Base-by-base conservation (phyloP, 768 basidiomycete species). In the Phaeotremella fagi region DNA sequence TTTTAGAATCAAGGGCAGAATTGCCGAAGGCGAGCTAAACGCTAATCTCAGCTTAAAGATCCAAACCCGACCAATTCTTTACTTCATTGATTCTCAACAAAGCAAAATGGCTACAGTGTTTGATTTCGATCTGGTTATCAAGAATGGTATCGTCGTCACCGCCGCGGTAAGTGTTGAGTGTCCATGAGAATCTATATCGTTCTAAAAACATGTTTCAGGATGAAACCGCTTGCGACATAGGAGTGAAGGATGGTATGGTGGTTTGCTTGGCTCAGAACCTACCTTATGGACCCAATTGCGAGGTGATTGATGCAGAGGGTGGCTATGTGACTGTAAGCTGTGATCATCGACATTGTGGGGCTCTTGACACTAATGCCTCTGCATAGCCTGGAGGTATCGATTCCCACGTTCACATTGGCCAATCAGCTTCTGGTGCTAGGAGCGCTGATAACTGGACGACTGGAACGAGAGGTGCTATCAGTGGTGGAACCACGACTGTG, bases 321-420 rank as follows among this genome's bases (percentile, higher is more conserved):
- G 75, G 66, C 2, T 75, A 60, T 54, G 53, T 76, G 2, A 76
- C 75, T 3, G 67, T 69, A 27, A 56, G 67, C 47, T 16, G 6
- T 11, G 35, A 41, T 45, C 18, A n/a, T n/a, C n/a, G n/a, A n/a
- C n/a, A n/a, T n/a, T n/a, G n/a, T n/a, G n/a, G n/a, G n/a, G n/a
- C n/a, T n/a, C n/a, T n/a, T n/a, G 27, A 4, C 25, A 33, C 31
- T 45, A 7, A 20, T 20, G 12, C 22, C 2, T 7, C 6, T 16
- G 7, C 31, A 33, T 48, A 67, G 66, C 76, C 76, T 15, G 76
- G 76, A 2, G 70, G 75, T 1, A 60, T 77, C 41, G 76, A 77
- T 57, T 66, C 70, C 14, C 76, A 77, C 45, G 75, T 76, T 15
- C 76, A 77, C 50, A 61, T 77, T 44, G 68, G 65, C 4, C 76